phyloP scores from a whole-genome alignment of 176 grass and related monocot genomes.

The Carex parvula region DNA sequence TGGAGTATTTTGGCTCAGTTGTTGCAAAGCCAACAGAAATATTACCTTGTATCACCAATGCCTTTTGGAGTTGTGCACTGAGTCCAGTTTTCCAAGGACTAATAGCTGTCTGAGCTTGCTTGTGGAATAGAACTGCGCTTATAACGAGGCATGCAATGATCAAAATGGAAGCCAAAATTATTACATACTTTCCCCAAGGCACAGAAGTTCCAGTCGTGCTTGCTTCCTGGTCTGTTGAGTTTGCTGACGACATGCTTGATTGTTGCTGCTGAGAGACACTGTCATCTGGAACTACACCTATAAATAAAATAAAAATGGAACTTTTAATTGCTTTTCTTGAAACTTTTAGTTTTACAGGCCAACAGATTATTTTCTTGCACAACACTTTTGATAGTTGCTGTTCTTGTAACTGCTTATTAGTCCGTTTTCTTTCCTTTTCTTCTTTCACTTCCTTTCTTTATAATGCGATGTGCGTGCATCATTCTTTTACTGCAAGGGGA shows the following conservation, averaged over 20 bases:
- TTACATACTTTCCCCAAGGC: constrained; percentile 52
- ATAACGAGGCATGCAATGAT: constrained; percentile 35
- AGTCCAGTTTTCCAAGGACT: constrained; percentile 80
- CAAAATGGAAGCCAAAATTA: constrained; percentile 40
- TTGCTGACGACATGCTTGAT: neutral
- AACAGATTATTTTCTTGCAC: neutral
- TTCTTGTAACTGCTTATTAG: neutral
- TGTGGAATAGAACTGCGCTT: constrained; percentile 39
- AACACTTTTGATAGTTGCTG: neutral
- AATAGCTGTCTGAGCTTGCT: constrained; percentile 37
- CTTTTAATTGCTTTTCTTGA: neutral
- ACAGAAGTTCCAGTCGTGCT: constrained; percentile 30
- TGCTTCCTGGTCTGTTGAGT: constrained; percentile 30
- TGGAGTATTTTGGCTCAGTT: neutral
- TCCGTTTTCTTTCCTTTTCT: neutral
- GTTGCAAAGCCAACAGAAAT: constrained; percentile 3
- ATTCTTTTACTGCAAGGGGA: neutral
- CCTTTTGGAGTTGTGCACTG: constrained; percentile 73
- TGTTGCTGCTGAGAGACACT: constrained; percentile 28
- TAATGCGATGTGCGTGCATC: neutral
- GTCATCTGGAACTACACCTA: constrained; percentile 31
- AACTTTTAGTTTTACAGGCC: constrained; percentile 17
- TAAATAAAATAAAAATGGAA: neutral
- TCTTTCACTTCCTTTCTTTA: neutral
- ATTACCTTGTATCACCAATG: constrained; percentile 67